Conservation (phyloP, 169 alveolate species). For the Eimeria falciformis region DNA sequence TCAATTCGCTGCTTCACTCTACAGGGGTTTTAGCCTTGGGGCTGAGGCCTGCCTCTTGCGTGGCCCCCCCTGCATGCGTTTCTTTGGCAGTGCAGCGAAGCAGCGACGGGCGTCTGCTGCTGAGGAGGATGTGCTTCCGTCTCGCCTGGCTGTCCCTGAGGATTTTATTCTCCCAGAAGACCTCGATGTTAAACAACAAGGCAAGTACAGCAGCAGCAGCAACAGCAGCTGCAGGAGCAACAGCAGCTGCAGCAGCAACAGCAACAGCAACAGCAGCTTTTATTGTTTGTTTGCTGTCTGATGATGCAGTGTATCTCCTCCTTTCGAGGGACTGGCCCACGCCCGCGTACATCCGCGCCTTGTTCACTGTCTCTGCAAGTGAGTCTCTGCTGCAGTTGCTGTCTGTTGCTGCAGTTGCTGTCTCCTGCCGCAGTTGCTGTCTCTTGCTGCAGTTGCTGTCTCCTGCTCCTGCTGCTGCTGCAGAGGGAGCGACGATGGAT, state of each 20-base stretch:
- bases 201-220: constrained; percentile 51
- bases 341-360: constrained; percentile 15
- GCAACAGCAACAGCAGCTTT: neutral
- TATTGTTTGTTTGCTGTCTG: neutral
- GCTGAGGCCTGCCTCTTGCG: too few species aligned
- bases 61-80: too few species aligned
- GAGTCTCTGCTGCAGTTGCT: constrained; percentile 33
- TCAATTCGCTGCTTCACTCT: too few species aligned
- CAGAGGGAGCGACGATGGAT: constrained; percentile 30
- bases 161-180: constrained; percentile 11
- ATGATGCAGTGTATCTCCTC: constrained; percentile 45
- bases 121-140: constrained; percentile 47
- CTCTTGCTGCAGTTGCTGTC: neutral
- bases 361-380: neutral
- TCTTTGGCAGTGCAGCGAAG: neutral
- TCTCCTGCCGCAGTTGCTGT: constrained; percentile 9
- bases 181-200: constrained; percentile 31
- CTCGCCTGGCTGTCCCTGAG: constrained; percentile 1
- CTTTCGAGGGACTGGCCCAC: constrained; percentile 46
- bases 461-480: constrained; percentile 21
- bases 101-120: constrained; percentile 26
- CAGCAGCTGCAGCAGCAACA: neutral
- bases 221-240: neutral
- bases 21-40: too few species aligned
- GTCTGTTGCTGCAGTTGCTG: constrained; percentile 31